phyloP scores from a whole-genome alignment of 2,329 filamentous ascomycete species.

The Epicoccum nigrum region DNA sequence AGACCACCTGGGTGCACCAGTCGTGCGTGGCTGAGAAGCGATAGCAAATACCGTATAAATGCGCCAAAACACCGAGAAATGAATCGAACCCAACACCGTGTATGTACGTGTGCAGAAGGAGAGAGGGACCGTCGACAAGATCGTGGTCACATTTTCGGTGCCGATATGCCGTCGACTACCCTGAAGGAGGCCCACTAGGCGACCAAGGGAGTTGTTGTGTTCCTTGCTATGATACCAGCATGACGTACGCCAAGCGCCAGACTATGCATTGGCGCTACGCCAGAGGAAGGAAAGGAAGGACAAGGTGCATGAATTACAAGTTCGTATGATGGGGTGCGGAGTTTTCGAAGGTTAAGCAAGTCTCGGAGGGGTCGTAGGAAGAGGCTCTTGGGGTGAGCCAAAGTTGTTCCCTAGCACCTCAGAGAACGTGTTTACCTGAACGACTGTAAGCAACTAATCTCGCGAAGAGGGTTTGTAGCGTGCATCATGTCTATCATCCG shows the following conservation, averaged over 20 bases:
- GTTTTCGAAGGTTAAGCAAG: conserved; percentile 7
- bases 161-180: conserved; percentile 15
- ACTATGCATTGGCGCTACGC: conserved; percentile 36
- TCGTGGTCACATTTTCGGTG: conserved; percentile 23
- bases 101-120: conserved; percentile 35
- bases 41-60: conserved; percentile 4
- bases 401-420: conserved; percentile 4
- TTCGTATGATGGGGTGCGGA: conserved; percentile 23
- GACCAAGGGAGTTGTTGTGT: conserved; percentile 11
- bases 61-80: conserved; percentile 32
- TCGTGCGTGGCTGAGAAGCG: conserved; percentile 9
- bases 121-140: conserved; percentile 23
- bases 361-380: not conserved
- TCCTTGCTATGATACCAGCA: conserved; percentile 26
- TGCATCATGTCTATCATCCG: conserved; percentile 36
- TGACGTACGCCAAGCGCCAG: conserved; percentile 41
- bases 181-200: conserved; percentile 24
- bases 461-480: conserved; percentile 31
- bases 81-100: conserved; percentile 28
- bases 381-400: not conserved
- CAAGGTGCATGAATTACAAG: conserved; percentile 40
- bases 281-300: conserved; percentile 26
- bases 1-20: conserved; percentile 12
- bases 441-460: conserved; percentile 37
- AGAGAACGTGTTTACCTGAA: conserved; percentile 37